phyloP scores from a whole-genome alignment of 345 rosid genomes.

The Syzygium grande region DNA sequence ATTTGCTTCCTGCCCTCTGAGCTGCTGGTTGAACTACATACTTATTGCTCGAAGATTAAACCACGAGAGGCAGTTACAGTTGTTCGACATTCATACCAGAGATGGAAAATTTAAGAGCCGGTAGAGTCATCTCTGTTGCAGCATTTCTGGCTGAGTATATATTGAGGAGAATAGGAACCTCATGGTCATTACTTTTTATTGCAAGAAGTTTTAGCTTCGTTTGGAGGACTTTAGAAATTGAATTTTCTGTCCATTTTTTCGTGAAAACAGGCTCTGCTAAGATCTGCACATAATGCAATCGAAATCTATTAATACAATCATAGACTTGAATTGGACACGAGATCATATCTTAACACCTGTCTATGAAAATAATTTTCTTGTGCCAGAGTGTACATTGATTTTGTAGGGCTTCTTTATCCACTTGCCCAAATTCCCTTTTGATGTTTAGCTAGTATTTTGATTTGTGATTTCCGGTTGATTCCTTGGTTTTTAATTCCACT shows the following conservation, averaged over 20 bases:
- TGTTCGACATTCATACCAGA: not conserved
- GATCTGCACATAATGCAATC: not conserved
- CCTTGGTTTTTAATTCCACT: not conserved
- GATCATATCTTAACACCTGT: not conserved
- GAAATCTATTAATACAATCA: not conserved
- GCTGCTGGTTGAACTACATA: not conserved
- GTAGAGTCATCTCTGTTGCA: not conserved
- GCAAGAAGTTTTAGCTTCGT: not conserved
- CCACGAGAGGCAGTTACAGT: not conserved
- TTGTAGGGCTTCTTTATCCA: not conserved
- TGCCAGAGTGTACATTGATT: not conserved
- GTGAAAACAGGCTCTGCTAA: not conserved
- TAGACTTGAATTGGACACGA: not conserved
- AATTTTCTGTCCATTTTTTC: not conserved
- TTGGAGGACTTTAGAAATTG: not conserved
- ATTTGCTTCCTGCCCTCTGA: not conserved
- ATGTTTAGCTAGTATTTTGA: not conserved
- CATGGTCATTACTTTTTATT: not conserved
- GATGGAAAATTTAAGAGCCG: not conserved
- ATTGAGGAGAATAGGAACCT: not conserved
- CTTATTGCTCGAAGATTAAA: not conserved
- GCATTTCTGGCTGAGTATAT: not conserved
- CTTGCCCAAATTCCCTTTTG: not conserved
- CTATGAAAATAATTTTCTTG: not conserved
- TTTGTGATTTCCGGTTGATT: not conserved